Evolutionary conservation across 495 filamentous ascomycete genomes (phyloP).

Genomic region (Podospora bellae-mahoneyi): DNA sequence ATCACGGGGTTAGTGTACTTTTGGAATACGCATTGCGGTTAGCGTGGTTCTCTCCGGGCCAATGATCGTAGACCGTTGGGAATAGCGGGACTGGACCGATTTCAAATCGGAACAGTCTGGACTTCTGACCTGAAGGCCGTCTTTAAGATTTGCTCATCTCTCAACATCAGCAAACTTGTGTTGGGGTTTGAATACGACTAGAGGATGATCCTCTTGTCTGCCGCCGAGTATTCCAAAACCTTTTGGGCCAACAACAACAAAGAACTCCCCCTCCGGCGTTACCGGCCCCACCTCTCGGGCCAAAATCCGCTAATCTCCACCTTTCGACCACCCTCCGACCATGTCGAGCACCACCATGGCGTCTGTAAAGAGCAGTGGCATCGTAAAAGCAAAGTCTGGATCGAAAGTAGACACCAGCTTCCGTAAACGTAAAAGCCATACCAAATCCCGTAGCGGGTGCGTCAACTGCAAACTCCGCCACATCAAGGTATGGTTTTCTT

Average conservation of each 20-base stretch:
- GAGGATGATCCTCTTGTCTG: neutral
- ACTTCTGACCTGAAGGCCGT: neutral
- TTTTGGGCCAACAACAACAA: neutral
- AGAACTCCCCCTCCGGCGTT: neutral
- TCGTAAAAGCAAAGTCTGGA: neutral
- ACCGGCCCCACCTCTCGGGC: neutral
- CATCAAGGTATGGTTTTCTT: conserved; percentile 37
- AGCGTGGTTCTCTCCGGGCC: conserved; percentile 9
- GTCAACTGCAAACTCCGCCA: conserved; percentile 48
- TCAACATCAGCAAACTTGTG: neutral
- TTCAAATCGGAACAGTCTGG: neutral
- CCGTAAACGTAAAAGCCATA: conserved; percentile 38
- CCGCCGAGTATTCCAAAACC: neutral
- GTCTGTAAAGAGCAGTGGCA: neutral
- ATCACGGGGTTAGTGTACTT: neutral
- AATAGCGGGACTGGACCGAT: neutral
- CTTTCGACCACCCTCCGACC: neutral
- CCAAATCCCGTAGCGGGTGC: conserved; percentile 44
- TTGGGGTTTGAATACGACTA: neutral
- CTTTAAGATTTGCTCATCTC: neutral
- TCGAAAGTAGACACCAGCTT: neutral
- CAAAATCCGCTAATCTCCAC: neutral
- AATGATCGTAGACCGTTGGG: neutral
- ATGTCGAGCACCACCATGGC: neutral
- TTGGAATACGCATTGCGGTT: conserved; percentile 20